phyloP scores from a whole-genome alignment of 2,329 filamentous ascomycete species.

The Alternaria sp. region DNA sequence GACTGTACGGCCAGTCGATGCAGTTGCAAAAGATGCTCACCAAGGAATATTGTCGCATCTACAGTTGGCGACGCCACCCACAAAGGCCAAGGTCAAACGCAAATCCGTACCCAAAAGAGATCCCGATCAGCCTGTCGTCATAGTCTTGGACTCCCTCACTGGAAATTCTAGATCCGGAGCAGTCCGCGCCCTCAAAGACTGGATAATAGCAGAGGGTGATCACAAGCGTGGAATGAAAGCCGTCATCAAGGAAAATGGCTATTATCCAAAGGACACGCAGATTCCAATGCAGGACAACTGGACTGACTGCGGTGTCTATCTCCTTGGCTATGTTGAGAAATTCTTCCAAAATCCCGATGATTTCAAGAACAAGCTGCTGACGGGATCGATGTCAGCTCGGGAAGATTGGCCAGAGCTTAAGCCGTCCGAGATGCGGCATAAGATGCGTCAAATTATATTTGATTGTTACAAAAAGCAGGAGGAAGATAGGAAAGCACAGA shows the following conservation, averaged over 20 bases:
- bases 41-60: constrained; percentile 12
- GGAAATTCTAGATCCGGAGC: constrained; percentile 63
- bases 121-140: constrained; percentile 67
- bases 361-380: constrained; percentile 73
- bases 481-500: constrained; percentile 17
- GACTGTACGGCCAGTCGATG: constrained; percentile 7
- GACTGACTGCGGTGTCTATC: constrained; percentile 88
- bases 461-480: constrained; percentile 63
- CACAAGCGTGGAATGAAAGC: constrained; percentile 65
- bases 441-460: constrained; percentile 73
- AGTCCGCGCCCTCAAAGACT: constrained; percentile 74
- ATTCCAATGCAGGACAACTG: constrained; percentile 85
- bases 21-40: constrained; percentile 11
- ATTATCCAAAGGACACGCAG: constrained; percentile 69
- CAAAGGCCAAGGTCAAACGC: constrained; percentile 35
- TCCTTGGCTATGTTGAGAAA: constrained; percentile 83
- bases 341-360: constrained; percentile 78
- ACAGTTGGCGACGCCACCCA: constrained; percentile 14
- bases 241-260: constrained; percentile 59
- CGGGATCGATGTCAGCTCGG: constrained; percentile 66
- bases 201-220: constrained; percentile 76
- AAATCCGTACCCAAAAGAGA: constrained; percentile 42
- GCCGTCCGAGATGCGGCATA: constrained; percentile 66
- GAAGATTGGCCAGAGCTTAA: constrained; percentile 64
- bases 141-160: constrained; percentile 89